Conservation (phyloP, 106 monocot genomes). For the Amphibolis antarctica region DNA sequence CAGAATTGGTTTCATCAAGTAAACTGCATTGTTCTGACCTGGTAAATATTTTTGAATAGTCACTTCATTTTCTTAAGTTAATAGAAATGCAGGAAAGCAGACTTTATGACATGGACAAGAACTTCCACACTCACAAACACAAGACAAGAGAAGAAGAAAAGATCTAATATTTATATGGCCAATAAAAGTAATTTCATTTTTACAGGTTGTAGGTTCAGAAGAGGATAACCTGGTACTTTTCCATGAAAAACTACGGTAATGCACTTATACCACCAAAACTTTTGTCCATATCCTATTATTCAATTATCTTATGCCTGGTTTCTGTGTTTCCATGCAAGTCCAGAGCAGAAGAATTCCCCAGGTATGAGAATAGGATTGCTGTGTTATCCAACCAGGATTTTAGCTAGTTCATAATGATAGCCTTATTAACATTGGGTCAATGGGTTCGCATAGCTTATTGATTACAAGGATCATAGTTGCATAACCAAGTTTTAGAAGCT, state of each 20-base stretch:
- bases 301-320: background rate
- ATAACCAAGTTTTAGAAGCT: no score
- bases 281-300: background rate
- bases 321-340: background rate
- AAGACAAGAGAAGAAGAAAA: background rate
- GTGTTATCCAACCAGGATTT: background rate
- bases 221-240: constrained; percentile 89
- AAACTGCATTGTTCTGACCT: constrained; percentile 77
- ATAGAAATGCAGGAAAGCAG: background rate
- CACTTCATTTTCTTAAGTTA: background rate
- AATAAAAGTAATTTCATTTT: background rate
- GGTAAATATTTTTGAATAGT: constrained; percentile 22
- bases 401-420: background rate
- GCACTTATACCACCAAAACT: background rate
- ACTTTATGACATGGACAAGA: no score
- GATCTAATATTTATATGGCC: background rate
- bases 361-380: constrained; percentile 33
- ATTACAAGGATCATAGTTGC: no score
- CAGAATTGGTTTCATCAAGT: constrained; percentile 21
- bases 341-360: constrained; percentile 85
- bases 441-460: background rate
- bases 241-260: constrained; percentile 82
- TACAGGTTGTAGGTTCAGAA: constrained; percentile 74
- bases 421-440: background rate
- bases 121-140: no score